Percentiles rank a stretch among this genome's conserved stretches.
phyloP scores from a whole-genome alignment of 2,329 filamentous ascomycete species.

The Chaetomiaceae sp. region DNA sequence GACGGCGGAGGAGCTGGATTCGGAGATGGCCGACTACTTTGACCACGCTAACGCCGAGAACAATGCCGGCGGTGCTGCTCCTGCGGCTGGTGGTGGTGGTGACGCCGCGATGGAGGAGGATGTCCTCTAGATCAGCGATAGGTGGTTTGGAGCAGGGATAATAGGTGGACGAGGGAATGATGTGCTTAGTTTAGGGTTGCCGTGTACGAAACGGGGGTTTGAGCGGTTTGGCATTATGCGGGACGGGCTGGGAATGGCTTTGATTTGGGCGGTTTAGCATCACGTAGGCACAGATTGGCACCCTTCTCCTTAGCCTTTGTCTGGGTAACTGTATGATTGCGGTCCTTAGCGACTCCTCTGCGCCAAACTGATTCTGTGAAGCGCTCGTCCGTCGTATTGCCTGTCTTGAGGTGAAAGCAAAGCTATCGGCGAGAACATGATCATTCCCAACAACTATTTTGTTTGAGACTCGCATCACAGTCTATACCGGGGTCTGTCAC shows the following conservation, averaged over 20 bases:
- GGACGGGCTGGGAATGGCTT: conserved; percentile 9
- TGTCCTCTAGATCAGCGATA: conserved; percentile 39
- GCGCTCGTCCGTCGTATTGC: too few relatives aligned
- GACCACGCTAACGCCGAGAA: conserved; percentile 38
- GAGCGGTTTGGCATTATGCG: neutral
- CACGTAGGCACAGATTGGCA: conserved; percentile 17
- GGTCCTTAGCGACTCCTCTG: neutral
- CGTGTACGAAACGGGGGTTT: conserved; percentile 11
- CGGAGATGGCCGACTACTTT: conserved; percentile 97
- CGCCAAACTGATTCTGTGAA: too few relatives aligned
- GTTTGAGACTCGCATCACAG: too few relatives aligned
- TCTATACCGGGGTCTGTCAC: too few relatives aligned
- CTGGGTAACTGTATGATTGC: conserved; percentile 12
- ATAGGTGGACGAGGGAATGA: neutral
- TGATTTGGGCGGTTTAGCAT: conserved; percentile 7
- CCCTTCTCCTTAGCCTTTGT: conserved; percentile 5
- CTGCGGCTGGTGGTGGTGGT: conserved; percentile 33
- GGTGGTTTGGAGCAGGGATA: neutral
- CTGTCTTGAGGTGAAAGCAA: too few relatives aligned
- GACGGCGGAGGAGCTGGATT: conserved; percentile 91
- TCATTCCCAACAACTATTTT: too few relatives aligned
- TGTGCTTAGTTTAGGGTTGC: too few relatives aligned
- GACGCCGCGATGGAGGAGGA: conserved; percentile 64
- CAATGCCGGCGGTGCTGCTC: conserved; percentile 34
- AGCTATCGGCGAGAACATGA: too few relatives aligned